Evolutionary conservation across 2,329 filamentous ascomycete species (phyloP).

Genomic region (Camptophora hylomeconis): DNA sequence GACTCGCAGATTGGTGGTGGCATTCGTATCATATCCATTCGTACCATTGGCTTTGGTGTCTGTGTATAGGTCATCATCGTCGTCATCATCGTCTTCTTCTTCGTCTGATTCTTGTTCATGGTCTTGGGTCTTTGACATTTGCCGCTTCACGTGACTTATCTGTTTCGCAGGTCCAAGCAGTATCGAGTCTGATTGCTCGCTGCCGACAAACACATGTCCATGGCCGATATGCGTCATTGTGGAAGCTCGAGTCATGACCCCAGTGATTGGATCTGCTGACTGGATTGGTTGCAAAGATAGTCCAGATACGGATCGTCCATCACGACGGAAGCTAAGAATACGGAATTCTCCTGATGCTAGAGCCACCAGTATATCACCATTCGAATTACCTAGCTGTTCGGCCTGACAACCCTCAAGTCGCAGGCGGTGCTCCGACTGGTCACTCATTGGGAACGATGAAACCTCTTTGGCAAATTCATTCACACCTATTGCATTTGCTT

Average conservation of each 20-base stretch:
- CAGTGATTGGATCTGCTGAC: slow-evolving; percentile 46
- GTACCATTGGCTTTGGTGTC: slow-evolving; percentile 19
- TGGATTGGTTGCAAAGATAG: slow-evolving; percentile 58
- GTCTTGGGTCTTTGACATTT: too few species aligned
- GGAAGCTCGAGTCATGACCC: slow-evolving; percentile 51
- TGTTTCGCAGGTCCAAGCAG: slow-evolving; percentile 69
- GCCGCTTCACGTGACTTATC: slow-evolving; percentile 27
- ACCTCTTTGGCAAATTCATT: slow-evolving; percentile 77
- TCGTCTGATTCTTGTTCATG: slow-evolving; percentile 41
- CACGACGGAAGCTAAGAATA: slow-evolving; percentile 69
- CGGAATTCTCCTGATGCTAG: slow-evolving; percentile 62
- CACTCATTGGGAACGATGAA: slow-evolving; percentile 71
- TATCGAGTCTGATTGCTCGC: slow-evolving; percentile 67
- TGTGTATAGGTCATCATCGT: slow-evolving; percentile 41
- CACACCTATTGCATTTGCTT: slow-evolving; percentile 80
- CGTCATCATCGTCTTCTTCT: slow-evolving; percentile 37
- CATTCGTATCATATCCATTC: slow-evolving; percentile 5
- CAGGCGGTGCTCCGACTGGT: slow-evolving; percentile 70
- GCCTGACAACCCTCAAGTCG: slow-evolving; percentile 70
- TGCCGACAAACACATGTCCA: slow-evolving; percentile 69
- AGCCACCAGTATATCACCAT: slow-evolving; percentile 73
- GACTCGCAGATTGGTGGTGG: slow-evolving; percentile 8
- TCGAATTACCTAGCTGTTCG: slow-evolving; percentile 61
- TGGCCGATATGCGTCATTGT: slow-evolving; percentile 57
- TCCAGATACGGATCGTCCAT: slow-evolving; percentile 82